phyloP scores from a whole-genome alignment of 2,329 filamentous ascomycete species.

The Cercospora citrullina region DNA sequence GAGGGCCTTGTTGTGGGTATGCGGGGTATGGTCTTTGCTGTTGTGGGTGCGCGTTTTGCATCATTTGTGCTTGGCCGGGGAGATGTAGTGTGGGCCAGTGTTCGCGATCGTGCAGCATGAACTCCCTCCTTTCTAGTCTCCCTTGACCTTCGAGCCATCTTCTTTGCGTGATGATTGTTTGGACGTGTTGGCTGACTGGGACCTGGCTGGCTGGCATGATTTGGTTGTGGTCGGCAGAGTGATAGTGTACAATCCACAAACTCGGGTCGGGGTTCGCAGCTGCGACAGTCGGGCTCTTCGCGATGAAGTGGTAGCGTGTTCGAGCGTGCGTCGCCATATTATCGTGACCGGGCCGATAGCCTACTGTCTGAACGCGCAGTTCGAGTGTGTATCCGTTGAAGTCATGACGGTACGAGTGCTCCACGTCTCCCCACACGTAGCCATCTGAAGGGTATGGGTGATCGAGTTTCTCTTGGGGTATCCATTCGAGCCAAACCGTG shows the following conservation, averaged over 20 bases:
- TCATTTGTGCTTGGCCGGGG: slow-evolving; percentile 45
- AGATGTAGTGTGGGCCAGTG: slow-evolving; percentile 87
- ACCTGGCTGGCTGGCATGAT: slow-evolving; percentile 69
- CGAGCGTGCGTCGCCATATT: slow-evolving; percentile 73
- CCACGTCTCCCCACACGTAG: slow-evolving; percentile 83
- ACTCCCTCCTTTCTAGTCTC: slow-evolving; percentile 84
- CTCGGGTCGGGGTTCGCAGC: slow-evolving; percentile 73
- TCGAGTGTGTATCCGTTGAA: slow-evolving; percentile 76
- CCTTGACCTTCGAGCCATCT: slow-evolving; percentile 68
- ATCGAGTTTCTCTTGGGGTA: slow-evolving; percentile 69
- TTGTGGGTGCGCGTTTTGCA: slow-evolving; percentile 17
- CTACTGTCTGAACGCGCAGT: slow-evolving; percentile 77
- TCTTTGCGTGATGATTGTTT: slow-evolving; percentile 62
- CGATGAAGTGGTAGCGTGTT: slow-evolving; percentile 79
- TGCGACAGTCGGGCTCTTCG: slow-evolving; percentile 69
- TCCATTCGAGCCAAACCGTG: slow-evolving; percentile 83
- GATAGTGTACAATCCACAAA: slow-evolving; percentile 90
- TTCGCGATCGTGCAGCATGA: slow-evolving; percentile 84
- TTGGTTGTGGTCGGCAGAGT: slow-evolving; percentile 70
- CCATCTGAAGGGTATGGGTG: slow-evolving; percentile 86
- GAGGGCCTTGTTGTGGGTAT: slow-evolving; percentile 39
- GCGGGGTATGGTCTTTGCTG: slow-evolving; percentile 32
- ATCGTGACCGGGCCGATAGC: slow-evolving; percentile 73
- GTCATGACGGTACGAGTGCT: slow-evolving; percentile 75
- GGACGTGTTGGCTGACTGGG: slow-evolving; percentile 60